Conservation (phyloP, 139 green algal genomes). For the Pycnococcus provasolii region DNA sequence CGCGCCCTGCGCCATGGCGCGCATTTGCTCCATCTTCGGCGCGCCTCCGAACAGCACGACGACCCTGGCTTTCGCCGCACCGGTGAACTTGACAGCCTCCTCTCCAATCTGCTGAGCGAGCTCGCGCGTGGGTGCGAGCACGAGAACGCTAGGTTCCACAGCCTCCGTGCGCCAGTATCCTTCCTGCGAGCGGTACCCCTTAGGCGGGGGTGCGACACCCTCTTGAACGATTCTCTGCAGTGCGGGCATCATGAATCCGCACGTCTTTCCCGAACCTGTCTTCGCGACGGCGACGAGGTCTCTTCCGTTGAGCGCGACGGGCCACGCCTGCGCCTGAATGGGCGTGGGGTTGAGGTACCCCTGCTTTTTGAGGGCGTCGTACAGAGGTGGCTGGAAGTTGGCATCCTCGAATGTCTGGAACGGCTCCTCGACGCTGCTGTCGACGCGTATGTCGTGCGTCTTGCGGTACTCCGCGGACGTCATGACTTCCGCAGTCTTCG, state of each 20-base stretch:
- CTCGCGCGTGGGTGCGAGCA: conserved; percentile 86
- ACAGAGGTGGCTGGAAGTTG: conserved; percentile 50
- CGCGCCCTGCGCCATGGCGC: conserved; percentile 41
- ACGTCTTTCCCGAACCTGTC: conserved; percentile 77
- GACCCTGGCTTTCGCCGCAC: conserved; percentile 9
- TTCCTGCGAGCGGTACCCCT: conserved; percentile 6
- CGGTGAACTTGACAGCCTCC: conserved; percentile 86
- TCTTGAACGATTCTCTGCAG: conserved; percentile 10
- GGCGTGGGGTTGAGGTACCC: conserved; percentile 63
- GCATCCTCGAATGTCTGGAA: conserved; percentile 57
- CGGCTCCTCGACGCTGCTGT: conserved; percentile 43
- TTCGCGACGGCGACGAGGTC: conserved; percentile 79
- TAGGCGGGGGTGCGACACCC: neutral
- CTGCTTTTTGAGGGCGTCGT: conserved; percentile 36
- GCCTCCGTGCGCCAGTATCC: conserved; percentile 5
- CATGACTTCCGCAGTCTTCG: neutral
- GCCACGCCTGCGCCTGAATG: conserved; percentile 77
- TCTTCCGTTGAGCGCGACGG: conserved; percentile 55
- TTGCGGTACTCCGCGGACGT: conserved; percentile 33
- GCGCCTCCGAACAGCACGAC: conserved; percentile 58
- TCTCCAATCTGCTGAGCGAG: conserved; percentile 85
- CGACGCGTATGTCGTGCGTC: conserved; percentile 45
- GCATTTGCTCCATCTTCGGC: conserved; percentile 61
- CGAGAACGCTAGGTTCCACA: conserved; percentile 57
- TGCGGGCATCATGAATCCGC: conserved; percentile 65